Evolutionary conservation across 148 eudicot species (phyloP).

Genomic region (Persicaria maculosa): DNA sequence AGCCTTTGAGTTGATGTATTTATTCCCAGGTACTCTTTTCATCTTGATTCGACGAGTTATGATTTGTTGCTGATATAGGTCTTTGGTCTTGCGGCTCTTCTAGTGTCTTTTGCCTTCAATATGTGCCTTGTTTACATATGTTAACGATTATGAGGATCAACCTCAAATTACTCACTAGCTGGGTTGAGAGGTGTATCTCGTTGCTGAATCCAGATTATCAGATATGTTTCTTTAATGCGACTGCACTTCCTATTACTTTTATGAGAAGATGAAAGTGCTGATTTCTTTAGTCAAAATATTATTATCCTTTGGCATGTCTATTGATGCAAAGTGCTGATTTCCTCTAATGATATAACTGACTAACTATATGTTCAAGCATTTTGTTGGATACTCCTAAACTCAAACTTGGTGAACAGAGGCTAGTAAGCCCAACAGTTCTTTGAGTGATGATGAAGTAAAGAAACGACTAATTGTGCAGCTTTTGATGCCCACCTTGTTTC

Average conservation of each 20-base stretch:
- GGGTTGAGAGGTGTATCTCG: not conserved
- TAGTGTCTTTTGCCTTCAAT: too few species aligned
- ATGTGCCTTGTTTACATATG: not conserved
- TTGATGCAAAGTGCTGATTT: not conserved
- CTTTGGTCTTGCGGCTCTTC: not conserved
- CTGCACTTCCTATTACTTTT: not conserved
- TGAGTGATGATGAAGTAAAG: conserved; percentile 65
- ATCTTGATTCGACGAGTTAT: too few species aligned
- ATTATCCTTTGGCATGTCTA: not conserved
- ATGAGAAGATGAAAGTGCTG: not conserved
- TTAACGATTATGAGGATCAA: not conserved
- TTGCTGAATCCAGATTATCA: not conserved
- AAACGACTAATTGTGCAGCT: conserved; percentile 26
- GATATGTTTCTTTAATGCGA: too few species aligned
- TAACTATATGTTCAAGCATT: not conserved
- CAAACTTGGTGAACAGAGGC: conserved; percentile 22
- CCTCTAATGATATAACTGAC: not conserved
- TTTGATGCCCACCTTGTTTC: too few species aligned
- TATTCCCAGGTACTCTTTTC: too few species aligned
- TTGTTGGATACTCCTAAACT: not conserved
- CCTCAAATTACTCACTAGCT: not conserved
- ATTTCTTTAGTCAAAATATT: not conserved
- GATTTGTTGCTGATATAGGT: too few species aligned
- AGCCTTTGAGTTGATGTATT: not conserved
- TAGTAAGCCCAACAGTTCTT: conserved; percentile 31